Evolutionary conservation across 2,329 filamentous ascomycete species (phyloP), one percentile per base, ranked within the genome.

Genomic region (Fusarium sp.): DNA sequence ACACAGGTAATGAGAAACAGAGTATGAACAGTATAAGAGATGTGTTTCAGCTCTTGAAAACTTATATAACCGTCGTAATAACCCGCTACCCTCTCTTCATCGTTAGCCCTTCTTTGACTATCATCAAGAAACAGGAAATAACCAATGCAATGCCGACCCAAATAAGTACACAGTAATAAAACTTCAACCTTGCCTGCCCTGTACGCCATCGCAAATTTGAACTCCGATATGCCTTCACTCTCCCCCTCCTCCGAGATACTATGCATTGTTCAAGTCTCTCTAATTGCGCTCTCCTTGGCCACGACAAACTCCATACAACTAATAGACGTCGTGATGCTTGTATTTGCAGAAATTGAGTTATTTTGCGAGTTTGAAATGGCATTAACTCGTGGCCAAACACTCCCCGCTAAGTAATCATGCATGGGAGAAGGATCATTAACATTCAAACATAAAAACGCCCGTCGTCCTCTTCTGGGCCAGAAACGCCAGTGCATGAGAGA

Each of bases 401-500:
- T 50, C 56, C 57, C 44, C 49, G 52, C 32, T 32, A 68, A 70
- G 63, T 65, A 65, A 60, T 71, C 63, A 60, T 55, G 56, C 66
- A 63, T 57, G 27, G 49, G 71, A 72, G 64, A 75, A 66, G 69
- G 61, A 67, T 66, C 56, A 64, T 52, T 63, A 58, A 66, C 59
- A 68, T 61, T 74, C 67, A 76, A 73, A 72, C 68, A 73, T 65
- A 76, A 73, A 73, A 60, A 61, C 60, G 45, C 70, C 71, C 67
- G 64, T 69, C 60, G 58, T 67, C 68, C 59, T 69, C 67, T 67
- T 71, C 66, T 53, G 60, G 77, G 70, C 75, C 75, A 56, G 48
- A 70, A 84, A 84, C 82, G 81, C 83, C 83, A 79, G 79, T 78
- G 78, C 77, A 84, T 83, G 82, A 82, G 83, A 76, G 74, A 81